Conservation (phyloP, 2,329 filamentous ascomycete species). For the Pseudogymnoascus sp. region DNA sequence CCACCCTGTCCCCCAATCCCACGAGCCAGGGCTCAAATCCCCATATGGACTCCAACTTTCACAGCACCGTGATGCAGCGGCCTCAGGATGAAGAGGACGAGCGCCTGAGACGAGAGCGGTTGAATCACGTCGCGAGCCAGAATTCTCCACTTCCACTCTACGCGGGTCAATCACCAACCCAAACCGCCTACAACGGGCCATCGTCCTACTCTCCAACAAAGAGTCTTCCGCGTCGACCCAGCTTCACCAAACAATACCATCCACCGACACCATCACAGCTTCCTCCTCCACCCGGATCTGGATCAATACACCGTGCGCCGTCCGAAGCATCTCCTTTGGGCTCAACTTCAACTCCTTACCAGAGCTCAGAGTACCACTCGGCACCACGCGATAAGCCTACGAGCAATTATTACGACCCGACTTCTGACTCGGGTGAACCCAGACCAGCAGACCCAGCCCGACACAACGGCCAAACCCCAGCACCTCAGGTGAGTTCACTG, state of each 20-base stretch:
- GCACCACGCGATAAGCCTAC: constrained; percentile 32
- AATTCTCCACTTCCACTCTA: constrained; percentile 20
- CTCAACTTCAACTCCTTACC: constrained; percentile 20
- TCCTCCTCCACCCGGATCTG: constrained; percentile 18
- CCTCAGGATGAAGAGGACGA: constrained; percentile 18
- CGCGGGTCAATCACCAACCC: constrained; percentile 21
- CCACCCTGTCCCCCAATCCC: constrained; percentile 3
- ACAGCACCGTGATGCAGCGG: constrained; percentile 26
- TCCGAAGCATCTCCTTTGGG: constrained; percentile 22
- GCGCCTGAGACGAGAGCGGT: constrained; percentile 21
- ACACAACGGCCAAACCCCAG: constrained; percentile 21
- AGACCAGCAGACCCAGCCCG: constrained; percentile 28
- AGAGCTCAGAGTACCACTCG: constrained; percentile 29
- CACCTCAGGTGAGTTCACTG: constrained; percentile 23
- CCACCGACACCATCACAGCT: constrained; percentile 20
- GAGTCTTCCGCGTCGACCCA: constrained; percentile 21
- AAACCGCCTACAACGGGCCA: constrained; percentile 20
- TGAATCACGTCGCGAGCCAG: constrained; percentile 23
- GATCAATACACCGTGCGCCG: constrained; percentile 21
- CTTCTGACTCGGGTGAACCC: constrained; percentile 35
- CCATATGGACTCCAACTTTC: constrained; percentile 24
- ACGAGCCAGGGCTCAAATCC: constrained; percentile 7
- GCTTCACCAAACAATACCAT: constrained; percentile 26
- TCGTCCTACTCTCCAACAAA: constrained; percentile 23
- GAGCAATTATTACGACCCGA: constrained; percentile 38